Evolutionary conservation across 2,329 filamentous ascomycete genomes (phyloP).

Genomic region (Diplodia seriata): DNA sequence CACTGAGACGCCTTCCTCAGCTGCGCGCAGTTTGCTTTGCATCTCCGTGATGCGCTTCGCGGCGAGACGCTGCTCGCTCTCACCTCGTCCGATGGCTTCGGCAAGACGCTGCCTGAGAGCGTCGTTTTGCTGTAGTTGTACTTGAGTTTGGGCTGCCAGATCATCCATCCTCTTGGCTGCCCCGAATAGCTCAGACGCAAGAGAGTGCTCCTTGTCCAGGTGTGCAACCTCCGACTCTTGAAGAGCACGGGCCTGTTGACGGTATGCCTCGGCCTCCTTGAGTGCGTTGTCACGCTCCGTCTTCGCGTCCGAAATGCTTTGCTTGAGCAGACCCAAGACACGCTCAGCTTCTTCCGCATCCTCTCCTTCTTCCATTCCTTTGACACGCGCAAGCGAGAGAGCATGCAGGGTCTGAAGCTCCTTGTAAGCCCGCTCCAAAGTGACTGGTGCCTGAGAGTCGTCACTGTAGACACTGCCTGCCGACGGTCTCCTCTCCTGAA

Average conservation of each 20-base stretch:
- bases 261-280: constrained; percentile 68
- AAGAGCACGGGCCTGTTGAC: constrained; percentile 66
- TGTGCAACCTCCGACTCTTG: constrained; percentile 60
- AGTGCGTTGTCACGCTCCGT: constrained; percentile 75
- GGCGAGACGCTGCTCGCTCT: constrained; percentile 80
- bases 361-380: constrained; percentile 62
- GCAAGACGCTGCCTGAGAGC: constrained; percentile 77
- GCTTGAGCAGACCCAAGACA: constrained; percentile 70
- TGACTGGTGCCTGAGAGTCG: constrained; percentile 67
- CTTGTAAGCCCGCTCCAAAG: constrained; percentile 75
- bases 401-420: constrained; percentile 76
- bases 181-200: constrained; percentile 67
- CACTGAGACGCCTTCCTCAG: constrained; percentile 83
- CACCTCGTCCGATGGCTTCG: constrained; percentile 81
- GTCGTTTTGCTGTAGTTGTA: constrained; percentile 80
- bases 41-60: constrained; percentile 82
- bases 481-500: constrained; percentile 63
- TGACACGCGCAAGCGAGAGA: constrained; percentile 71
- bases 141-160: constrained; percentile 77
- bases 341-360: constrained; percentile 60
- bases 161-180: constrained; percentile 81
- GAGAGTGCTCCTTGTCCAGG: constrained; percentile 42
- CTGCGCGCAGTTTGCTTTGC: constrained; percentile 77
- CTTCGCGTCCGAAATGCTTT: constrained; percentile 71
- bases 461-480: constrained; percentile 42